Evolutionary conservation across 116 monocot species (phyloP).

Genomic region (Zostera marina): DNA sequence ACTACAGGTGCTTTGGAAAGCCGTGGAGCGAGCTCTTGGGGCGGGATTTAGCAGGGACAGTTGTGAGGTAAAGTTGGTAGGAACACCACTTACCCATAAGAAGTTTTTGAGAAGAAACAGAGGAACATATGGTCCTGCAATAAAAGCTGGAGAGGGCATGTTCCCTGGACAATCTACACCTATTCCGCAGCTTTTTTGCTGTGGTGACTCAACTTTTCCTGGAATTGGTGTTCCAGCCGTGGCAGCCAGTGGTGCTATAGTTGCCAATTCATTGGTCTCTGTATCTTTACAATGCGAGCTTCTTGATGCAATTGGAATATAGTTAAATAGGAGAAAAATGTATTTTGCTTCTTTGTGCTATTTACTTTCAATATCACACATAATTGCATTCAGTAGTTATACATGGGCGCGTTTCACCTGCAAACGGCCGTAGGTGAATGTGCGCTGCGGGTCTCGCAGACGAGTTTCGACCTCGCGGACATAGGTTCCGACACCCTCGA

Average conservation of each 20-base stretch:
- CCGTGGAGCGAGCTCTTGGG: slow-evolving; percentile 70
- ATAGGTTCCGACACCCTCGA: too few species aligned
- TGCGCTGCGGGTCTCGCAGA: too few species aligned
- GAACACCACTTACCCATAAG: slow-evolving; percentile 76
- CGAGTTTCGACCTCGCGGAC: too few species aligned
- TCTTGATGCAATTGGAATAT: slow-evolving; percentile 83
- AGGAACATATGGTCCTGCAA: slow-evolving; percentile 89
- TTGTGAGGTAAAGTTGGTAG: slow-evolving; percentile 75
- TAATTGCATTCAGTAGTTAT: too few species aligned
- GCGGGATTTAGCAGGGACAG: slow-evolving; percentile 52
- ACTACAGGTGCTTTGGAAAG: slow-evolving; percentile 78
- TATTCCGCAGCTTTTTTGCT: slow-evolving; percentile 70
- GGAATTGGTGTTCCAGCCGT: slow-evolving; percentile 94
- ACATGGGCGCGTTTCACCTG: too few species aligned
- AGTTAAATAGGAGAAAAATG: too few species aligned
- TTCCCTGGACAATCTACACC: slow-evolving; percentile 84
- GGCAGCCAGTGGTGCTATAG: slow-evolving; percentile 89
- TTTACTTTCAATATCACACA: too few species aligned
- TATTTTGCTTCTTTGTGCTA: too few species aligned
- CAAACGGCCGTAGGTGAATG: too few species aligned
- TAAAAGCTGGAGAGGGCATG: slow-evolving; percentile 66
- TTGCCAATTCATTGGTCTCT: slow-evolving; percentile 73
- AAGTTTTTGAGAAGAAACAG: slow-evolving; percentile 72
- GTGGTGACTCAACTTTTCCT: slow-evolving; percentile 92
- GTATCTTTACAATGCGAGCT: slow-evolving; percentile 62